Conservation (phyloP, 139 green algal genomes). For the Chlamydomonas sp. region DNA sequence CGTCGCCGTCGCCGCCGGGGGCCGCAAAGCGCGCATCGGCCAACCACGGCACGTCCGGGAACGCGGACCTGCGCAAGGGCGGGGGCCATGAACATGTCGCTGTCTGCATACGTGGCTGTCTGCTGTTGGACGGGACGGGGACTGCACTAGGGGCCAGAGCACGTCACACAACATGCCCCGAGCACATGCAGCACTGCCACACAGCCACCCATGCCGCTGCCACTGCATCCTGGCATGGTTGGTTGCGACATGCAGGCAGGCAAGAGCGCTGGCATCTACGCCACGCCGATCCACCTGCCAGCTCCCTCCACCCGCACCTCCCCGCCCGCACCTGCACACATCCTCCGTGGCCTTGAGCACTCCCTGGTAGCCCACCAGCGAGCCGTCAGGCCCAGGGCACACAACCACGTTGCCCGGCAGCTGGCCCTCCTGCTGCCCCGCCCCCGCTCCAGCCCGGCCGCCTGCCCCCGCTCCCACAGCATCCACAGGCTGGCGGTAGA, state of each 20-base stretch:
- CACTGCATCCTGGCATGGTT: too few species aligned
- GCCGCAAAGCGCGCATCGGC: neutral
- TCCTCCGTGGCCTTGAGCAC: slow-evolving; percentile 24
- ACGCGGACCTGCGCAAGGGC: neutral
- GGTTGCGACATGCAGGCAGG: too few species aligned
- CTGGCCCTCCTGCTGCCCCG: neutral
- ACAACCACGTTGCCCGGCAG: slow-evolving; percentile 19
- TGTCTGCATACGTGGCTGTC: too few species aligned
- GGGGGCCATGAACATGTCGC: too few species aligned
- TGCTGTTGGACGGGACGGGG: too few species aligned
- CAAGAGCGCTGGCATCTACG: neutral
- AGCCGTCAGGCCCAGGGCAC: slow-evolving; percentile 13
- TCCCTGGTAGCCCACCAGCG: neutral
- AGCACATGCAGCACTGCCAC: too few species aligned
- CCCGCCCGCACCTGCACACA: neutral
- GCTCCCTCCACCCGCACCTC: neutral
- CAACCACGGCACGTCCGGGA: slow-evolving; percentile 23
- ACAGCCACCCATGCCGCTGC: too few species aligned
- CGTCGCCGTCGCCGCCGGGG: neutral
- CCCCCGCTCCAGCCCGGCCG: neutral
- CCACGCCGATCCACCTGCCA: neutral
- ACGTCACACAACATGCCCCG: too few species aligned
- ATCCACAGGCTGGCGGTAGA: slow-evolving; percentile 11
- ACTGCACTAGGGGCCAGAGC: too few species aligned
- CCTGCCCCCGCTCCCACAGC: too few species aligned